Evolutionary conservation across 768 basidiomycete genomes (phyloP), one percentile per base, ranked within the genome.

Genomic region (Mycena belliarum): DNA sequence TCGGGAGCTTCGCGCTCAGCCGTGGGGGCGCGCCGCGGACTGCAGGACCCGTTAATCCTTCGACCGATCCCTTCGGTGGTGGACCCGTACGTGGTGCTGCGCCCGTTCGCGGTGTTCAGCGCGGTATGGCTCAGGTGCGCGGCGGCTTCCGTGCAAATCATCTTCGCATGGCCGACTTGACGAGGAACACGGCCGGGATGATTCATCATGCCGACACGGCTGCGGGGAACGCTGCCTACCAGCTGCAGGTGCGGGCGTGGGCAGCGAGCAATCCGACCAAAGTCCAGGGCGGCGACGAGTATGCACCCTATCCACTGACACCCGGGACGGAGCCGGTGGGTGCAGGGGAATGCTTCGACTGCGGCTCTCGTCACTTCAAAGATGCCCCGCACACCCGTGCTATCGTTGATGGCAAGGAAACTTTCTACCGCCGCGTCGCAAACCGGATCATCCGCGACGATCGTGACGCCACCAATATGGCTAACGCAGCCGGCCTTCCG

Each of bases 271-370:
- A 56, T 21, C 55, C 47, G 12, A 21, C 47, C 0, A 56, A 56
- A 14, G 25, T n/a, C 23, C 4, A 35, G 2, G 47, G 55, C 25
- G 47, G 55, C 18, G 55, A 56, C 16, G 55, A 56, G n/a, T 56
- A 24, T n/a, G 47, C 41, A n/a, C 55, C 55, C 10, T 56, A 56
- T 43, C 63, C 63, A 0, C 52, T 64, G 32, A 51, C 26, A 1
- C 60, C 63, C n/a, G 60, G 63, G 8, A 56, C 53, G 5, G 59
- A 43, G 15, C 37, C 54, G 4, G 60, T 55, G 2, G 55, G 60
- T 14, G 37, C 55, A 10, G 49, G 59, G 14, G 63, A 64, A 38
- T 61, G 63, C n/a, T 64, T 52, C 32, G 37, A 42, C 29, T 55
- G 55, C 32, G 55, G 55, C 9, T 41, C n/a, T n/a, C 48, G 47